A percentile compares a stretch with the other conserved stretches of the same genome.
phyloP scores from a whole-genome alignment of 2,329 filamentous ascomycete species.

The Fusarium cyanostomum region DNA sequence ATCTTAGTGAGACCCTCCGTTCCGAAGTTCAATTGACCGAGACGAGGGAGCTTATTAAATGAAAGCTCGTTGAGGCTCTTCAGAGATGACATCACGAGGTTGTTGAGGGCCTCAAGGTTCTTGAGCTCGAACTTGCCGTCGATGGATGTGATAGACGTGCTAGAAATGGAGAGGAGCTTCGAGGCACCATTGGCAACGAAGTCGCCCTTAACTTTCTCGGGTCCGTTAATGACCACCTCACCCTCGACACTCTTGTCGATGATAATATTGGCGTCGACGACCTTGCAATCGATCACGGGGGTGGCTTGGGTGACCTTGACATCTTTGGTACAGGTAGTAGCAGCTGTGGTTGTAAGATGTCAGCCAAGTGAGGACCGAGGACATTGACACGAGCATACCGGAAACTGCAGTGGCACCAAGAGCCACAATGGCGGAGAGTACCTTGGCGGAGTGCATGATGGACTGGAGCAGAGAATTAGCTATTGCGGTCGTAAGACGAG shows the following conservation, averaged over 20 bases:
- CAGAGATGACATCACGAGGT: slow-evolving; percentile 73
- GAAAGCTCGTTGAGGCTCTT: slow-evolving; percentile 71
- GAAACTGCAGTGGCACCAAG: slow-evolving; percentile 53
- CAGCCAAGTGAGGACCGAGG: not conserved
- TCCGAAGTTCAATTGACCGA: slow-evolving; percentile 60
- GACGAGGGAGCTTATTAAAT: slow-evolving; percentile 76
- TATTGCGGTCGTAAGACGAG: not conserved
- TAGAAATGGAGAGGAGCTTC: slow-evolving; percentile 69
- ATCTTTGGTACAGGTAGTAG: slow-evolving; percentile 57
- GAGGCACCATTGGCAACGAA: slow-evolving; percentile 69
- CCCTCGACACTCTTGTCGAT: slow-evolving; percentile 66
- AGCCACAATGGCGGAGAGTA: slow-evolving; percentile 58
- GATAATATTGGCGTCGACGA: slow-evolving; percentile 73
- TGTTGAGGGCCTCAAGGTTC: slow-evolving; percentile 74
- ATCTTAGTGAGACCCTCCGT: slow-evolving; percentile 71
- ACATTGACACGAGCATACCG: slow-evolving; percentile 48
- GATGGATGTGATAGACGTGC: slow-evolving; percentile 70
- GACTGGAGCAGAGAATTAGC: slow-evolving; percentile 41
- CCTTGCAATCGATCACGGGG: slow-evolving; percentile 71
- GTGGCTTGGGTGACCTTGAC: slow-evolving; percentile 73
- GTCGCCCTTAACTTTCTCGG: slow-evolving; percentile 65
- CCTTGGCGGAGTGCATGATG: slow-evolving; percentile 59
- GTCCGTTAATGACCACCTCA: slow-evolving; percentile 69
- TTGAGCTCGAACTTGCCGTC: slow-evolving; percentile 74
- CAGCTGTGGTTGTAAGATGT: slow-evolving; percentile 36